Evolutionary conservation across 225 moss, liverwort and hornwort species (phyloP).

Genomic region (Anthoceros angustus): DNA sequence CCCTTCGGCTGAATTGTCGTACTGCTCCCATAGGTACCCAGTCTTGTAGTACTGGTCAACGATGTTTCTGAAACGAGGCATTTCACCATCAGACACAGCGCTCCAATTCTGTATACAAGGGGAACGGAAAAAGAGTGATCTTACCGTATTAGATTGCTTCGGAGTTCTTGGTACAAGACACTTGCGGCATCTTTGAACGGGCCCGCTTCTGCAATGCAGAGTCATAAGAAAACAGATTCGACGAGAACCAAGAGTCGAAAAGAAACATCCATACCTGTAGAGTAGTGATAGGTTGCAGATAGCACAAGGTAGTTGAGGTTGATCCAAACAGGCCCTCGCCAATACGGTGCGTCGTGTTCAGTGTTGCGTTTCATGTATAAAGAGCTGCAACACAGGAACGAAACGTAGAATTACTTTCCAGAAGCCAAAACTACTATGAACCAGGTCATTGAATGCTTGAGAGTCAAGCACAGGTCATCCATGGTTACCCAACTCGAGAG

Average conservation of each 20-base stretch:
- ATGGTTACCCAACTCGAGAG: neutral
- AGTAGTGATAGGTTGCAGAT: slow-evolving; percentile 64
- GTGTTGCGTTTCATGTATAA: slow-evolving; percentile 89
- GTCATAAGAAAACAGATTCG: neutral
- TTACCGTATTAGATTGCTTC: slow-evolving; percentile 27
- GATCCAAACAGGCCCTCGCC: slow-evolving; percentile 97
- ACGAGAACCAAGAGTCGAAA: neutral
- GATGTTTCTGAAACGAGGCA: slow-evolving; percentile 36
- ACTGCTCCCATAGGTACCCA: slow-evolving; percentile 93
- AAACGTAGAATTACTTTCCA: neutral
- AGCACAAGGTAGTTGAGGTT: slow-evolving; percentile 82
- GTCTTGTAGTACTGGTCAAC: slow-evolving; percentile 69
- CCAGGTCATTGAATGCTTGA: too few relatives aligned
- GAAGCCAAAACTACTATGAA: neutral
- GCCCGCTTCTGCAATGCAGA: slow-evolving; percentile 16
- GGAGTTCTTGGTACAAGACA: slow-evolving; percentile 21
- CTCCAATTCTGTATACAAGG: neutral
- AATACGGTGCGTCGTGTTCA: slow-evolving; percentile 95
- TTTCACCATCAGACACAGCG: neutral
- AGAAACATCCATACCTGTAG: slow-evolving; percentile 22
- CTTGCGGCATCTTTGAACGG: slow-evolving; percentile 22
- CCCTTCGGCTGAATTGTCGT: slow-evolving; percentile 51
- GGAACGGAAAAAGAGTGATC: neutral
- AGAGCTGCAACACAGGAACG: slow-evolving; percentile 26
- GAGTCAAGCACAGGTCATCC: too few relatives aligned